Evolutionary conservation across 2,329 filamentous ascomycete genomes (phyloP).

Genomic region (Dactylella cylindrospora): DNA sequence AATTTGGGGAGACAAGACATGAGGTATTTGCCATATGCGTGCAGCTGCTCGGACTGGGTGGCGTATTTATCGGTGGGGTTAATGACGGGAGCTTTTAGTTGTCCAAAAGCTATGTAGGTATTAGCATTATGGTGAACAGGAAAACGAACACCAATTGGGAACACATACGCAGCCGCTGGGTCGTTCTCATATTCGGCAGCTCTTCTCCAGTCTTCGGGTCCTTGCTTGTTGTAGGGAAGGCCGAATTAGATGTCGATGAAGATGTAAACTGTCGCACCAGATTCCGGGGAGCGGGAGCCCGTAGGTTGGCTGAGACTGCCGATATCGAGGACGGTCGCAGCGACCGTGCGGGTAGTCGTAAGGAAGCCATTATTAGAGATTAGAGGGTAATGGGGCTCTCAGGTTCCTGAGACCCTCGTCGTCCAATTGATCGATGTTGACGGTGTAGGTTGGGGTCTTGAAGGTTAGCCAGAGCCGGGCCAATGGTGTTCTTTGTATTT

Average conservation of each 20-base stretch:
- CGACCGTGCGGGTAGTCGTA: slow-evolving; percentile 29
- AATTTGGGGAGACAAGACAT: slow-evolving; percentile 97
- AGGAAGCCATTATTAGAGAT: slow-evolving; percentile 31
- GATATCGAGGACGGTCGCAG: slow-evolving; percentile 36
- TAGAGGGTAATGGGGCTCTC: slow-evolving; percentile 6
- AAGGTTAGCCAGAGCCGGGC: slow-evolving; percentile 5
- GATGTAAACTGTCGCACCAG: slow-evolving; percentile 34
- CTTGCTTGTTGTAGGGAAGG: slow-evolving; percentile 14
- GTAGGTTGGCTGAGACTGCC: slow-evolving; percentile 16
- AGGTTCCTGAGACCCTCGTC: slow-evolving; percentile 16
- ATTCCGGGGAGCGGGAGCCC: slow-evolving; percentile 24
- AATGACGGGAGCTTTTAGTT: slow-evolving; percentile 62
- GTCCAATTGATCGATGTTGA: slow-evolving; percentile 17
- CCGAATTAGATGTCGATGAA: slow-evolving; percentile 15
- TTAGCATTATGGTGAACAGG: slow-evolving; percentile 27
- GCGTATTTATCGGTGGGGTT: slow-evolving; percentile 82
- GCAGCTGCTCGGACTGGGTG: slow-evolving; percentile 80
- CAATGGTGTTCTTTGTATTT: slow-evolving; percentile 39
- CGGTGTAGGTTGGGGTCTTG: slow-evolving; percentile 1
- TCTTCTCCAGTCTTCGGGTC: slow-evolving; percentile 30
- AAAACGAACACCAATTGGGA: not conserved
- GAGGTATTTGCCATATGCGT: slow-evolving; percentile 93
- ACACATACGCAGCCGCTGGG: slow-evolving; percentile 32
- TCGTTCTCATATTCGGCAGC: slow-evolving; percentile 33
- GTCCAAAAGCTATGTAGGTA: slow-evolving; percentile 56